These are phyloP conservation scores for Sungouiozyma ichnusensis DNA, from an alignment of 805 yeast genomes.

Conservation along the genomic window DNA sequence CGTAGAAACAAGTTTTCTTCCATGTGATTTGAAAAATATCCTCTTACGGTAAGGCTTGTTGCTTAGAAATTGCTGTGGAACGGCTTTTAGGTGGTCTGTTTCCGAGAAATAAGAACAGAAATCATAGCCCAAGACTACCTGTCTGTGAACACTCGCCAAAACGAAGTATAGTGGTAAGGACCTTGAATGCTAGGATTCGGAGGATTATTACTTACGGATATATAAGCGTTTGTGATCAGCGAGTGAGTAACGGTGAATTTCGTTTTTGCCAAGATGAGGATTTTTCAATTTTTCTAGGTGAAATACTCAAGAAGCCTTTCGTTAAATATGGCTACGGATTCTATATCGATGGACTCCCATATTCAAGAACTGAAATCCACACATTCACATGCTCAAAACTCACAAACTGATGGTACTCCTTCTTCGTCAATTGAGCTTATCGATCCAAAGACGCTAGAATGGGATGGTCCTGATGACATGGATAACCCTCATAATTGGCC, in stretches of 20 bases:
- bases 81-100: background rate
- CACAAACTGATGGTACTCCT: background rate
- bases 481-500: conserved; percentile 68
- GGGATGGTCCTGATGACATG: conserved; percentile 55
- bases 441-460: conserved; percentile 36
- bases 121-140: too few relatives aligned
- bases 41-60: background rate
- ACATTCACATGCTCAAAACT: background rate
- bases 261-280: too few relatives aligned
- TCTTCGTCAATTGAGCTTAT: conserved; percentile 5
- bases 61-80: background rate
- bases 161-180: too few relatives aligned
- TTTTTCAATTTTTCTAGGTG: too few relatives aligned
- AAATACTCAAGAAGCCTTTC: too few relatives aligned
- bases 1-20: background rate
- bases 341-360: background rate
- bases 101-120: too few relatives aligned
- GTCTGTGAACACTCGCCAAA: too few relatives aligned
- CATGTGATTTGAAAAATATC: background rate
- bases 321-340: background rate
- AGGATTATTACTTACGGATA: too few relatives aligned
- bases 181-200: too few relatives aligned
- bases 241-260: too few relatives aligned
- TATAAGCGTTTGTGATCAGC: too few relatives aligned
- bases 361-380: background rate